phyloP scores from a whole-genome alignment of 2,329 filamentous ascomycete species.

The Helicocarpus griseus region DNA sequence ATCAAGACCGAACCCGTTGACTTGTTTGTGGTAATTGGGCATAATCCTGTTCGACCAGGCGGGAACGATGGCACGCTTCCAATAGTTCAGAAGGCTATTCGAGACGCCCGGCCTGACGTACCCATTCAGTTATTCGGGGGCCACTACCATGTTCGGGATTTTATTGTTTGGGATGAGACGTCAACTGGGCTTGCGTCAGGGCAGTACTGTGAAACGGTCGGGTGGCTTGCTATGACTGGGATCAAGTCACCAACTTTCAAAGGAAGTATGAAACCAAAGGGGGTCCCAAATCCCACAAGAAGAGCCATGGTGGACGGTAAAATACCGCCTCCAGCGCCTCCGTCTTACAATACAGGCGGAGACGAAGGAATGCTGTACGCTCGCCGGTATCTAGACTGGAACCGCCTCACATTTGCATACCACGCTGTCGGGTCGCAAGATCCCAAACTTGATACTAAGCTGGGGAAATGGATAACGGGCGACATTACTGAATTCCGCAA shows the following conservation, averaged over 20 bases:
- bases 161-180: constrained; percentile 52
- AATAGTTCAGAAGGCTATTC: constrained; percentile 50
- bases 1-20: constrained; percentile 51
- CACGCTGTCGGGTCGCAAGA: constrained; percentile 46
- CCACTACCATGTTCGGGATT: constrained; percentile 56
- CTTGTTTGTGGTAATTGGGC: constrained; percentile 53
- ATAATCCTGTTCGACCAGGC: constrained; percentile 47
- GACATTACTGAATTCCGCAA: constrained; percentile 44
- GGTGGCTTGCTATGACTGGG: constrained; percentile 56
- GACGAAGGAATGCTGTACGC: constrained; percentile 32
- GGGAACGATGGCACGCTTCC: constrained; percentile 35
- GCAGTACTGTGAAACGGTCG: constrained; percentile 59
- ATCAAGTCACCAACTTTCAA: constrained; percentile 41
- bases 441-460: constrained; percentile 39
- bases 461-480: constrained; percentile 38
- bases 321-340: neutral
- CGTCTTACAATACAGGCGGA: constrained; percentile 1
- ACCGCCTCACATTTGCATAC: constrained; percentile 55
- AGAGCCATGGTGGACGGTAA: constrained; percentile 20
- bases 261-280: constrained; percentile 31
- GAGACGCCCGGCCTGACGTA: constrained; percentile 44
- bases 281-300: constrained; percentile 35
- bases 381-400: constrained; percentile 60
- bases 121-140: constrained; percentile 59
- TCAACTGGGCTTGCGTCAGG: constrained; percentile 54